These are phyloP conservation scores for Haplosporangium sp. DNA, from an alignment of 371 early-diverging fungal species.

Conservation along the genomic window DNA sequence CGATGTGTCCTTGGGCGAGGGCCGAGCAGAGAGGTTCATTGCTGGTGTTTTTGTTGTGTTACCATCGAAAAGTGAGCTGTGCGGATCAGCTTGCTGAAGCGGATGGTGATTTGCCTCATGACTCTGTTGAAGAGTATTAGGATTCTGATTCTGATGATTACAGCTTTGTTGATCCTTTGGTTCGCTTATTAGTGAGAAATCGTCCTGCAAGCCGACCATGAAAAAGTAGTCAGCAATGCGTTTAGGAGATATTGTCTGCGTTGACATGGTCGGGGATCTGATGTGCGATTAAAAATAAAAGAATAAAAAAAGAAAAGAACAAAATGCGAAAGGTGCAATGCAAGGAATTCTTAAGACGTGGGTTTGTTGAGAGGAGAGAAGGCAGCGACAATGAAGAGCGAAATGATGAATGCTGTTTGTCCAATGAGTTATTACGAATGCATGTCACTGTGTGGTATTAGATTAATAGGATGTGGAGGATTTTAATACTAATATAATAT, in stretches of 20 bases:
- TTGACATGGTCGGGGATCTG: slow-evolving; percentile 14
- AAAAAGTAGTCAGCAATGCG: slow-evolving; percentile 45
- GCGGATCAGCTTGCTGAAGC: neutral
- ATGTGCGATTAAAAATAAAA: neutral
- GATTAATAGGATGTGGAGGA: too few species aligned
- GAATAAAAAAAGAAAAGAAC: neutral
- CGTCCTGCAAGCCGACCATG: slow-evolving; percentile 43
- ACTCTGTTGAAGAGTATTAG: neutral
- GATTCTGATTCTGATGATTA: neutral
- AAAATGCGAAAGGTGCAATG: neutral
- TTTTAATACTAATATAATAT: too few species aligned
- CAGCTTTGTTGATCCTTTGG: neutral
- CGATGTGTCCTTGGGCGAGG: too few species aligned
- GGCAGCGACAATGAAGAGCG: too few species aligned
- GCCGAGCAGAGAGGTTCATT: neutral
- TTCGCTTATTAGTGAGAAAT: slow-evolving; percentile 11
- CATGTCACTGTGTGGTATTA: too few species aligned
- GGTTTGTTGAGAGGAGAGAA: too few species aligned
- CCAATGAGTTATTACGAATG: too few species aligned
- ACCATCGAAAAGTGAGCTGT: slow-evolving; percentile 37
- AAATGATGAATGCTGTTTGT: too few species aligned
- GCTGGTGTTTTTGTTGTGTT: slow-evolving; percentile 21
- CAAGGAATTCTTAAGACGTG: neutral
- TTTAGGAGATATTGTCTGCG: slow-evolving; percentile 23
- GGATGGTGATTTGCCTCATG: neutral